Conservation (phyloP, 768 basidiomycete species). For the Agaricus sinodeliciosus region DNA sequence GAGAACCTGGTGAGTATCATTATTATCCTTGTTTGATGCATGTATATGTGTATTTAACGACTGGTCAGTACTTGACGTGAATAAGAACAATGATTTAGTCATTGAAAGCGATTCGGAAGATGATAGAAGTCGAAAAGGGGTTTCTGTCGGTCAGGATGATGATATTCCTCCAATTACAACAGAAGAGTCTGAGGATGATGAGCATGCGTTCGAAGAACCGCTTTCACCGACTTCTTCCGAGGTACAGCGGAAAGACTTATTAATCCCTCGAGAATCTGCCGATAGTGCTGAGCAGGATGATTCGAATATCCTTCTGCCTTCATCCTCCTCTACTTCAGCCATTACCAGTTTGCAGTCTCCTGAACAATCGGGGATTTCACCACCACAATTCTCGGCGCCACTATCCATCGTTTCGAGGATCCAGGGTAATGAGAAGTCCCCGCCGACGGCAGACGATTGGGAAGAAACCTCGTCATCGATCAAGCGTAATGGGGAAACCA, state of each 20-base stretch:
- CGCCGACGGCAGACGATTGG: conserved; percentile 41
- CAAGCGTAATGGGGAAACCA: conserved; percentile 52
- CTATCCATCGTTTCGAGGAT: conserved; percentile 58
- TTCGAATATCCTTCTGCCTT: conserved; percentile 16
- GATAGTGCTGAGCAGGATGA: conserved; percentile 57
- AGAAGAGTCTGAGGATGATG: conserved; percentile 31
- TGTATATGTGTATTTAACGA: conserved; percentile 7
- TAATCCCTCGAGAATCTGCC: conserved; percentile 41
- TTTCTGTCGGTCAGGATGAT: conserved; percentile 43
- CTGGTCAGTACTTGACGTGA: conserved; percentile 32
- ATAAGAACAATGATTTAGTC: too few relatives aligned
- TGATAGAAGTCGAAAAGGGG: conserved; percentile 51
- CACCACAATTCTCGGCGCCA: conserved; percentile 51
- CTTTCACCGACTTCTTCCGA: conserved; percentile 48
- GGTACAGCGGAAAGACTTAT: conserved; percentile 38
- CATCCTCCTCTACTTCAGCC: conserved; percentile 33
- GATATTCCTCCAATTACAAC: conserved; percentile 21
- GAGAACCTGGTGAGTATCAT: conserved; percentile 52
- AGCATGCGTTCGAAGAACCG: conserved; percentile 42
- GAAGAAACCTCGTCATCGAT: conserved; percentile 41
- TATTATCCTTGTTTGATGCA: not conserved
- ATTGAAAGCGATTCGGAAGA: conserved; percentile 57
- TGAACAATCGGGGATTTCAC: conserved; percentile 42
- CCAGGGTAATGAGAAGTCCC: conserved; percentile 51
- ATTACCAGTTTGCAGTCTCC: conserved; percentile 16